Evolutionary conservation across 495 filamentous ascomycete genomes (phyloP).

Genomic region (Apiosordaria backusii): DNA sequence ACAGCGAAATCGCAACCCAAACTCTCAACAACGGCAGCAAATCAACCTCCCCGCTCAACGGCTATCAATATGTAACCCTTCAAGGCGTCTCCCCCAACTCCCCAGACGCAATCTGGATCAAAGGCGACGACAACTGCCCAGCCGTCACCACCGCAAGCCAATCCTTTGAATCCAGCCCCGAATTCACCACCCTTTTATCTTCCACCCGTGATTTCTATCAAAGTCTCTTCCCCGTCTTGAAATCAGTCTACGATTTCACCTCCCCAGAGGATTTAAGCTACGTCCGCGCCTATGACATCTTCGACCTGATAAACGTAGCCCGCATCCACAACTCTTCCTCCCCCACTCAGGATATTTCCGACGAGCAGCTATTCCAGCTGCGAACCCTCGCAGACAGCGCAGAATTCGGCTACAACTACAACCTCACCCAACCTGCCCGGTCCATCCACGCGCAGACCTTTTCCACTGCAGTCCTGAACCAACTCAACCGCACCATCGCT

Average conservation of each 20-base stretch:
- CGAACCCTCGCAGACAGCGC: slow-evolving; percentile 26
- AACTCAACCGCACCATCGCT: slow-evolving; percentile 20
- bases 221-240: slow-evolving; percentile 14
- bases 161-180: slow-evolving; percentile 3
- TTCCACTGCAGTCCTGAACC: slow-evolving; percentile 13
- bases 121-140: slow-evolving; percentile 24
- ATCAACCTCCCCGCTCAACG: slow-evolving; percentile 14
- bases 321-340: slow-evolving; percentile 22
- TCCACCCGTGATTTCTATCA: slow-evolving; percentile 22
- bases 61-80: slow-evolving; percentile 27
- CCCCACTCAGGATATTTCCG: slow-evolving; percentile 8
- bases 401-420: slow-evolving; percentile 32
- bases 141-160: slow-evolving; percentile 4
- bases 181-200: slow-evolving; percentile 12
- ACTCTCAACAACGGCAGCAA: slow-evolving; percentile 24
- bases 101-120: slow-evolving; percentile 24
- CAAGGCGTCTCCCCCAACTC: slow-evolving; percentile 21
- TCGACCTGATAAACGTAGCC: slow-evolving; percentile 25
- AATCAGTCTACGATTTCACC: slow-evolving; percentile 10
- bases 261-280: slow-evolving; percentile 14
- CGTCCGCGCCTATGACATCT: slow-evolving; percentile 26
- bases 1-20: slow-evolving; percentile 4
- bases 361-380: slow-evolving; percentile 16
- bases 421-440: slow-evolving; percentile 18
- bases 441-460: slow-evolving; percentile 19